Base-by-base conservation (phyloP, 148 eudicot genomes). In the Rhododendron henanense region DNA sequence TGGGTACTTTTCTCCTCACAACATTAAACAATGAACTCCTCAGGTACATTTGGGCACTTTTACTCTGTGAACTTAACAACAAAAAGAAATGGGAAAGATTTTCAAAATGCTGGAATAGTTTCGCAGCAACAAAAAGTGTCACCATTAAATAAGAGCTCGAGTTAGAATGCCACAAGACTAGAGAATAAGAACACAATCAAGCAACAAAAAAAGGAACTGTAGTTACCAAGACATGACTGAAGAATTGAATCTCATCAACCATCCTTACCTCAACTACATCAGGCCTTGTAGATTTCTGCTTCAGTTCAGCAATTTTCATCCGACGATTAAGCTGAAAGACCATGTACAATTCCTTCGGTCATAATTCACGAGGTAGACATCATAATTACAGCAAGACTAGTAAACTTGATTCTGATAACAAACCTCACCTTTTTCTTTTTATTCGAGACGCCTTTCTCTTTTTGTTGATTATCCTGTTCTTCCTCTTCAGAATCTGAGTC, bases 291-390 rank as follows among this genome's bases (percentile, higher is more conserved):
- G 94, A 92, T 47, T 95, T 91, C 91, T 94, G 96, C 87, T 97
- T 97, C 61, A 95, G 89, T 89, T 95, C 96, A 35, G 98, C 98
- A 91, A 95, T 95, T 83, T 97, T 97, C 99, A 97, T 97, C 37
- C 98, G 85, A 5, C 98, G 92, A 85, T 95, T 95, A 85, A 95
- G 92, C 99, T 95, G 90, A 23, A 91, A 89, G 10, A 83, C 33
- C 65, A 50, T 18, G 37, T 50, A 13, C 10, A 79, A 65, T 3
- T 35, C 0, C 45, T 74, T 83, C 7, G 39, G 78, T 48, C 13
- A 48, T 48, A 48, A 10, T 48, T 48, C 76, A 23, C 31, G 18
- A 78, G 35, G 23, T 57, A 55, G 48, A 55, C 10, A n/a, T 73
- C 8, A 44, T 48, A 48, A 10, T 48, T 48, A 48, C 33, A 63